These are phyloP conservation scores for Penicillium subrubescens DNA, from an alignment of 495 filamentous ascomycete species.

Conservation along the genomic window DNA sequence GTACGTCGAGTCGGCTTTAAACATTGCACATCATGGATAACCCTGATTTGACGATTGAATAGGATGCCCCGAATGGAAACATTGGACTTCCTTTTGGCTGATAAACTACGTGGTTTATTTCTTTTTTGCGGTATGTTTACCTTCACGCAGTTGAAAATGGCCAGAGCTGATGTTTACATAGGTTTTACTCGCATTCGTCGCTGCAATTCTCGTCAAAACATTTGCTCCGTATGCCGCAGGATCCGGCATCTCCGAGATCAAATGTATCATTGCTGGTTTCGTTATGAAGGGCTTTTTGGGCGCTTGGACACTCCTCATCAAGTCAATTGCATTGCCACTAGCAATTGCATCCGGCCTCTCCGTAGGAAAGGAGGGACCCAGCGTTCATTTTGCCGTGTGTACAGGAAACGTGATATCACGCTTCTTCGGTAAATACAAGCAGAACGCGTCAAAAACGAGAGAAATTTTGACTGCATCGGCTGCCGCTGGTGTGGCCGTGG, in stretches of 20 bases:
- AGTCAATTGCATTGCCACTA: constrained; percentile 86
- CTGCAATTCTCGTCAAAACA: constrained; percentile 83
- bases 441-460: constrained; percentile 90
- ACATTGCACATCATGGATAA: neutral
- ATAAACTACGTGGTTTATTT: constrained; percentile 91
- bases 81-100: constrained; percentile 77
- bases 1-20: constrained; percentile 41
- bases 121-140: constrained; percentile 70
- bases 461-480: constrained; percentile 95
- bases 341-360: constrained; percentile 94
- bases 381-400: constrained; percentile 97
- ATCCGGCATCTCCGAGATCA: constrained; percentile 98
- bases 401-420: constrained; percentile 96
- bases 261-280: constrained; percentile 99
- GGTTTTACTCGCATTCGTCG: constrained; percentile 79
- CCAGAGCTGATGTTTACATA: constrained; percentile 33
- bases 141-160: neutral
- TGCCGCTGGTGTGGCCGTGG: constrained; percentile 92
- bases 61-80: constrained; percentile 89
- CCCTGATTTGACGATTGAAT: neutral
- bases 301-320: constrained; percentile 90
- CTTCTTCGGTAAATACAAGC: constrained; percentile 89
- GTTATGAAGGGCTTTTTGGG: constrained; percentile 99
- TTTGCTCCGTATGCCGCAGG: constrained; percentile 97
- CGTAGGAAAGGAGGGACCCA: constrained; percentile 96